These are phyloP conservation scores for Cyberlindnera misumaiensis DNA, from an alignment of 805 yeast species.

Conservation along the genomic window DNA sequence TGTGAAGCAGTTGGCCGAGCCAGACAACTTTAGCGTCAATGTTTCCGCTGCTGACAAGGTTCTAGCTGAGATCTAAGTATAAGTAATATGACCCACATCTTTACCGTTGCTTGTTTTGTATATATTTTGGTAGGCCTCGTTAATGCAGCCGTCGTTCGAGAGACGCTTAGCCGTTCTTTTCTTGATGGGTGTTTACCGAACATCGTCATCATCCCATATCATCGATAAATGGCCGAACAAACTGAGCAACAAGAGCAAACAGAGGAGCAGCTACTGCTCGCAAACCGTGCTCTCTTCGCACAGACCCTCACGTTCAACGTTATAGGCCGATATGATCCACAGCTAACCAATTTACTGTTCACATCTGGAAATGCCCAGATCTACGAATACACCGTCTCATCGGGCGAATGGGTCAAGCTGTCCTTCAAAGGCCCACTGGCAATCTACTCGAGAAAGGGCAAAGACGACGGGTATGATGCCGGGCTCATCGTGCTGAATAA, in stretches of 20 bases:
- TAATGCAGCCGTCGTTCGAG: too few species aligned
- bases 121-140: background rate
- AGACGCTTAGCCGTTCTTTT: too few species aligned
- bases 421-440: constrained; percentile 69
- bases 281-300: constrained; percentile 43
- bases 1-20: constrained; percentile 61
- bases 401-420: constrained; percentile 62
- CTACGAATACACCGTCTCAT: constrained; percentile 45
- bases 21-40: constrained; percentile 69
- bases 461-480: constrained; percentile 41
- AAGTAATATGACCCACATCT: background rate
- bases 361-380: constrained; percentile 68
- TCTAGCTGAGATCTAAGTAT: constrained; percentile 18
- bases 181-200: too few species aligned
- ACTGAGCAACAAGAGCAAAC: background rate
- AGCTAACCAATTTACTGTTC: constrained; percentile 57
- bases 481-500: constrained; percentile 69
- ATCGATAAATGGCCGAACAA: too few species aligned
- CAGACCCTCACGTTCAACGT: constrained; percentile 70
- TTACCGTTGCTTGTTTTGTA: background rate
- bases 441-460: constrained; percentile 46
- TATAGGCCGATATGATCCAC: constrained; percentile 70
- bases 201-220: too few species aligned
- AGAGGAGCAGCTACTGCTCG: constrained; percentile 3
- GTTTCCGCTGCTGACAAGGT: constrained; percentile 36